These are phyloP conservation scores for Rosa chinensis DNA, from an alignment of 306 rosid species.

Conservation along the genomic window DNA sequence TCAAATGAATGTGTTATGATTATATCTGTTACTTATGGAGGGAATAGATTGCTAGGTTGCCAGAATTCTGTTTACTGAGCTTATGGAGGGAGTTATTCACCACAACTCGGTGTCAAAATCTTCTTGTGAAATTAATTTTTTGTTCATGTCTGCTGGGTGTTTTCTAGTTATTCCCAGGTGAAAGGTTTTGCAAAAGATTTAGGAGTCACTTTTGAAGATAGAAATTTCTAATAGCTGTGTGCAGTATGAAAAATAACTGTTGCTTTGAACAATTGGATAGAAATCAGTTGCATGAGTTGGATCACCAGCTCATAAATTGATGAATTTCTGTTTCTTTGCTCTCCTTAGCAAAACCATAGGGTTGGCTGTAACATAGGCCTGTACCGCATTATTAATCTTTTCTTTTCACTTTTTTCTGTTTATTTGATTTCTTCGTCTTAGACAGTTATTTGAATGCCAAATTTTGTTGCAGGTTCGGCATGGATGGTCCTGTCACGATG, in stretches of 20 bases:
- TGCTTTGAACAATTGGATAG: constrained; percentile 6
- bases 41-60: neutral
- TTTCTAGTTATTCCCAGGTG: neutral
- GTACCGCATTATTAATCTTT: neutral
- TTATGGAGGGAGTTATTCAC: neutral
- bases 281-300: neutral
- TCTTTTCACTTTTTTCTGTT: neutral
- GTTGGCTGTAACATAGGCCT: constrained; percentile 2
- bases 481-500: constrained; percentile 86
- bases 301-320: neutral
- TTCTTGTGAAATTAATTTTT: neutral
- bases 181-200: neutral
- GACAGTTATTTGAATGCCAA: constrained; percentile 14
- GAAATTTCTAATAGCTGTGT: neutral
- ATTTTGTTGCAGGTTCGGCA: constrained; percentile 77
- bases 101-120: neutral
- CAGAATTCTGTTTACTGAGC: neutral
- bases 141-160: no score
- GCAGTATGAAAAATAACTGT: neutral
- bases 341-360: constrained; percentile 3
- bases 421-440: neutral
- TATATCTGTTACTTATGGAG: neutral
- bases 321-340: neutral
- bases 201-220: neutral
- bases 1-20: neutral